A percentile compares a stretch with the other conserved stretches of the same genome.
Conservation (phyloP, 179 eudicot genomes). For the Sideroxylon spinosum region DNA sequence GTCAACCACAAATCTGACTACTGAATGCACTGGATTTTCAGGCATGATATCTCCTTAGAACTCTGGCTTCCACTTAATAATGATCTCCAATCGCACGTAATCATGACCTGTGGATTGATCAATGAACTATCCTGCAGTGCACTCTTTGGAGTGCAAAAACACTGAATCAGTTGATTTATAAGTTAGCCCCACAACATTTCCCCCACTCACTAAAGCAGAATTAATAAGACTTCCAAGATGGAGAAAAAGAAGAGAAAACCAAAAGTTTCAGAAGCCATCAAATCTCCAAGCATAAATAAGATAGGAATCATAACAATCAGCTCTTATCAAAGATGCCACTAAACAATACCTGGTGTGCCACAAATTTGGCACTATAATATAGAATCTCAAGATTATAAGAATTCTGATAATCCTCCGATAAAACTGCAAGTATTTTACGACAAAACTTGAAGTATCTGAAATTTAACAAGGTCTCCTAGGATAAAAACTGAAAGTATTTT, state of each 20-base stretch:
- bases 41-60: not conserved
- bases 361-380: not conserved
- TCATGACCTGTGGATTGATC: not conserved
- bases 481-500: not conserved
- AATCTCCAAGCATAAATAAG: too few relatives aligned
- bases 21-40: not conserved
- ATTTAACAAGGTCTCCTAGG: not conserved
- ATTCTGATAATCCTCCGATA: not conserved
- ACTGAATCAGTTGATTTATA: not conserved
- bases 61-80: not conserved
- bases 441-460: not conserved
- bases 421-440: too few relatives aligned
- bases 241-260: not conserved
- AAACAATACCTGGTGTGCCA: too few relatives aligned
- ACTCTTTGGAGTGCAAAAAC: not conserved
- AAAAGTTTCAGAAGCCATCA: too few relatives aligned
- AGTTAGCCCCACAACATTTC: not conserved
- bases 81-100: not conserved
- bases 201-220: not conserved
- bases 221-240: not conserved
- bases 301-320: too few relatives aligned
- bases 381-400: not conserved
- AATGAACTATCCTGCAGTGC: not conserved
- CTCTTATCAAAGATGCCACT: not conserved
- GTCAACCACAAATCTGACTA: not conserved